Evolutionary conservation across 2,329 filamentous ascomycete genomes (phyloP).

Genomic region (Pseudogymnoascus sp.): DNA sequence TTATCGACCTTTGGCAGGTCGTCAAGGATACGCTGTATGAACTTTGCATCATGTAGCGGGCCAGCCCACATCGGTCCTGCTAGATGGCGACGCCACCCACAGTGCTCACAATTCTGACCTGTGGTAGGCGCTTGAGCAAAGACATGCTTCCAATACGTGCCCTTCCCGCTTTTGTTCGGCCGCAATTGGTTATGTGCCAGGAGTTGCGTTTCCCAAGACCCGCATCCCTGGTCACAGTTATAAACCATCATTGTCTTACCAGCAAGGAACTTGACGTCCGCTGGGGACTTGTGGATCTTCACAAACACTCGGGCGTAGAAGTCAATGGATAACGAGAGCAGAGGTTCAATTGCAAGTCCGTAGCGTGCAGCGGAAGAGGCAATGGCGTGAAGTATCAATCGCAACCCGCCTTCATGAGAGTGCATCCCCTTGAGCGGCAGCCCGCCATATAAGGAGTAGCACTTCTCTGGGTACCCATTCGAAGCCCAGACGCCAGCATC

Average conservation of each 20-base stretch:
- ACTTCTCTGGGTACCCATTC: constrained; percentile 88
- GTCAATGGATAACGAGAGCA: constrained; percentile 89
- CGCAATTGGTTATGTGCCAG: constrained; percentile 61
- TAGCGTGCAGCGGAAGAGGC: constrained; percentile 75
- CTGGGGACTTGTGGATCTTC: constrained; percentile 67
- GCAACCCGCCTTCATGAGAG: constrained; percentile 82
- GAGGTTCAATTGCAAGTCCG: constrained; percentile 79
- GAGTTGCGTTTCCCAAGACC: constrained; percentile 80
- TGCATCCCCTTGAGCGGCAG: constrained; percentile 75
- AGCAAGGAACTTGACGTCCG: constrained; percentile 81
- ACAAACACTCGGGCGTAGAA: constrained; percentile 92
- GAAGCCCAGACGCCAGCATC: constrained; percentile 94
- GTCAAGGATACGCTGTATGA: constrained; percentile 70
- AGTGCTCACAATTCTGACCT: constrained; percentile 67
- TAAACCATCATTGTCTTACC: constrained; percentile 91
- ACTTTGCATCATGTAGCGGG: constrained; percentile 73
- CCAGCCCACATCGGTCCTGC: constrained; percentile 94
- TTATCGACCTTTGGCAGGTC: constrained; percentile 59
- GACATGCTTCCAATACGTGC: constrained; percentile 68
- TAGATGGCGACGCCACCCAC: constrained; percentile 76
- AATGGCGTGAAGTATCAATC: constrained; percentile 76
- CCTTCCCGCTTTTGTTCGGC: constrained; percentile 61
- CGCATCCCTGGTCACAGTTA: constrained; percentile 83
- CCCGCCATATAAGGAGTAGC: constrained; percentile 88
- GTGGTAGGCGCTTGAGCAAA: constrained; percentile 63